Percentiles rank a stretch among this genome's conserved stretches.
Conservation (phyloP, 2,329 filamentous ascomycete species). For the Coleophoma crateriformis region DNA sequence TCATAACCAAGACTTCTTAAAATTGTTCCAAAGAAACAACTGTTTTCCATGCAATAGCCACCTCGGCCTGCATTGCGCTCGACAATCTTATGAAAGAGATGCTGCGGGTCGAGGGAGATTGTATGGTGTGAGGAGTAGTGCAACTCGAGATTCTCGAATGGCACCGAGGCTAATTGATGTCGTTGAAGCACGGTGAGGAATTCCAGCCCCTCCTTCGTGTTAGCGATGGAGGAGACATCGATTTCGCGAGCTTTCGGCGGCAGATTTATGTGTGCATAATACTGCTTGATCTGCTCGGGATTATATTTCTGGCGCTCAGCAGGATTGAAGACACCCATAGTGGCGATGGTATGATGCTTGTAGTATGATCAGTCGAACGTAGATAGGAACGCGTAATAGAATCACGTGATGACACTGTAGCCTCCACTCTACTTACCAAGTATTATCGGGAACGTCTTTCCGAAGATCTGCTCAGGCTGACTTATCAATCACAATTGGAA, state of each 20-base stretch:
- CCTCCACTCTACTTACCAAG: no score
- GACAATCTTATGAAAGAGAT: conserved; percentile 45
- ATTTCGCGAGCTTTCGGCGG: conserved; percentile 2
- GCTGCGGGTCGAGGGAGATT: conserved; percentile 38
- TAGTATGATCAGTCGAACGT: no score
- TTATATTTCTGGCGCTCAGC: conserved; percentile 3
- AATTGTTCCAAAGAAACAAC: conserved; percentile 44
- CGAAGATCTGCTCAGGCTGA: no score
- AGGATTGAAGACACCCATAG: background rate
- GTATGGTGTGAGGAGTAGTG: conserved; percentile 38
- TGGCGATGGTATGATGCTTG: background rate
- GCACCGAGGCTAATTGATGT: conserved; percentile 43
- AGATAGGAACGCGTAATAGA: no score
- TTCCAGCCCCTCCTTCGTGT: conserved; percentile 16
- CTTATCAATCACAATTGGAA: no score
- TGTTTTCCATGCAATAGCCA: conserved; percentile 55
- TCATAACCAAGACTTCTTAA: conserved; percentile 43
- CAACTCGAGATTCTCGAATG: conserved; percentile 51
- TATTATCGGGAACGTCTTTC: no score
- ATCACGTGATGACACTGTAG: no score
- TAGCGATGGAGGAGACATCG: background rate
- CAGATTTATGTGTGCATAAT: conserved; percentile 6
- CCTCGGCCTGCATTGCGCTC: conserved; percentile 35
- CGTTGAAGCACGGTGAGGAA: conserved; percentile 34
- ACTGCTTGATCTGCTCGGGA: conserved; percentile 6